Evolutionary conservation across 2,329 filamentous ascomycete species (phyloP).

Genomic region (Cryphonectria parasitica): DNA sequence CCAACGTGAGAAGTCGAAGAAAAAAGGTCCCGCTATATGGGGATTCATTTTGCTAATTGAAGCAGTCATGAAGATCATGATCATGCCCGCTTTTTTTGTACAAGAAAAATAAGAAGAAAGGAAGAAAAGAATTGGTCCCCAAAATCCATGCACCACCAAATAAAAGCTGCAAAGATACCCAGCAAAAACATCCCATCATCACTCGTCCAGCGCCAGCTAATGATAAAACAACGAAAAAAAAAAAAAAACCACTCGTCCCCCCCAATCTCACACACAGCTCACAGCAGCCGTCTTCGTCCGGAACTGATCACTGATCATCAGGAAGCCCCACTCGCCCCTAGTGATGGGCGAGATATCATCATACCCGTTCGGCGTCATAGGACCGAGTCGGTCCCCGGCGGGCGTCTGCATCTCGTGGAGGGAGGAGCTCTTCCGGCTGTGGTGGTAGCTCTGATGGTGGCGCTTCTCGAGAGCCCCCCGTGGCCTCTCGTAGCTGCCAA

Average conservation of each 20-base stretch:
- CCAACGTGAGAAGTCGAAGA: background rate
- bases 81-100: background rate
- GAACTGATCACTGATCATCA: slow-evolving; percentile 56
- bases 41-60: background rate
- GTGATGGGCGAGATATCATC: slow-evolving; percentile 67
- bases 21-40: background rate
- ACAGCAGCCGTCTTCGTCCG: slow-evolving; percentile 53
- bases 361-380: slow-evolving; percentile 61
- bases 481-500: slow-evolving; percentile 37
- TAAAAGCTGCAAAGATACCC: background rate
- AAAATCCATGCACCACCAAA: background rate
- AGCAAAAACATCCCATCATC: background rate
- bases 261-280: slow-evolving; percentile 10
- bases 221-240: background rate
- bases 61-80: background rate
- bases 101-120: background rate
- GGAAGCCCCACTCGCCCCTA: slow-evolving; percentile 64
- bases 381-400: slow-evolving; percentile 43
- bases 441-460: slow-evolving; percentile 13
- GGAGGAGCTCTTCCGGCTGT: slow-evolving; percentile 22
- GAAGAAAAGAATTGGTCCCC: background rate
- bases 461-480: background rate
- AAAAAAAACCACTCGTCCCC: too few relatives aligned
- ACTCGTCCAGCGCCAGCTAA: background rate
- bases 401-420: slow-evolving; percentile 16